These are phyloP conservation scores for Pseudozyma sp. DNA, from an alignment of 1,284 basidiomycete genomes.

Conservation along the genomic window DNA sequence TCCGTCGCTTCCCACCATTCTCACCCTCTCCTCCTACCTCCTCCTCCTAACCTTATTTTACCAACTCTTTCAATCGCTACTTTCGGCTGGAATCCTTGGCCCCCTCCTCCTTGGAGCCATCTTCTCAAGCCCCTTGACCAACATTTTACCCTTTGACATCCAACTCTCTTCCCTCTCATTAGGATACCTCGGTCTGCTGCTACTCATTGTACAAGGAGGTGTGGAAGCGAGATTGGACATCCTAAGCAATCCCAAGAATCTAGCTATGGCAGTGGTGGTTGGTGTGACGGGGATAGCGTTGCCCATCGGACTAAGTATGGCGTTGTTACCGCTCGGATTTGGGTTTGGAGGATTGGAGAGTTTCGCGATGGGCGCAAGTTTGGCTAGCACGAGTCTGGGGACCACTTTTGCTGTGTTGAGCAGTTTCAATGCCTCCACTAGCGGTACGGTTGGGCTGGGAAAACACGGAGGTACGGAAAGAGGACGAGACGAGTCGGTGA, in stretches of 20 bases:
- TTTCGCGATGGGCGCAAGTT: slow-evolving; percentile 73
- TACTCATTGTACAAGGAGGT: slow-evolving; percentile 74
- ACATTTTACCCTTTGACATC: slow-evolving; percentile 70
- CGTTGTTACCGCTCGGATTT: slow-evolving; percentile 68
- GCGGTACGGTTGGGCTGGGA: too few species aligned
- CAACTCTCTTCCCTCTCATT: slow-evolving; percentile 71
- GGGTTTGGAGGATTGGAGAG: slow-evolving; percentile 70
- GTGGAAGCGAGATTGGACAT: slow-evolving; percentile 39
- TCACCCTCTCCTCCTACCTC: slow-evolving; percentile 61
- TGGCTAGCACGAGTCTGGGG: slow-evolving; percentile 74
- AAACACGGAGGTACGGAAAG: slow-evolving; percentile 51
- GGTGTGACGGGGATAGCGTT: slow-evolving; percentile 72
- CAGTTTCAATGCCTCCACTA: slow-evolving; percentile 5
- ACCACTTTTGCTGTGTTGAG: slow-evolving; percentile 73
- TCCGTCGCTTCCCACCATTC: too few species aligned
- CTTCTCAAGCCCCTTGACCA: slow-evolving; percentile 72
- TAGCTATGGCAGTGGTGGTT: slow-evolving; percentile 71
- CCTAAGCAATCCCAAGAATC: slow-evolving; percentile 67
- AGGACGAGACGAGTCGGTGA: not conserved
- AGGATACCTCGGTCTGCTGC: slow-evolving; percentile 74
- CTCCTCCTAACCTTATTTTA: slow-evolving; percentile 64
- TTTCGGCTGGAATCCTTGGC: slow-evolving; percentile 69
- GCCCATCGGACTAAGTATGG: slow-evolving; percentile 72
- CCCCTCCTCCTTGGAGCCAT: slow-evolving; percentile 73
- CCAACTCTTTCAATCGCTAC: slow-evolving; percentile 59